These are phyloP conservation scores for Copromyces sp. DNA, from an alignment of 495 filamentous ascomycete genomes.

Conservation along the genomic window DNA sequence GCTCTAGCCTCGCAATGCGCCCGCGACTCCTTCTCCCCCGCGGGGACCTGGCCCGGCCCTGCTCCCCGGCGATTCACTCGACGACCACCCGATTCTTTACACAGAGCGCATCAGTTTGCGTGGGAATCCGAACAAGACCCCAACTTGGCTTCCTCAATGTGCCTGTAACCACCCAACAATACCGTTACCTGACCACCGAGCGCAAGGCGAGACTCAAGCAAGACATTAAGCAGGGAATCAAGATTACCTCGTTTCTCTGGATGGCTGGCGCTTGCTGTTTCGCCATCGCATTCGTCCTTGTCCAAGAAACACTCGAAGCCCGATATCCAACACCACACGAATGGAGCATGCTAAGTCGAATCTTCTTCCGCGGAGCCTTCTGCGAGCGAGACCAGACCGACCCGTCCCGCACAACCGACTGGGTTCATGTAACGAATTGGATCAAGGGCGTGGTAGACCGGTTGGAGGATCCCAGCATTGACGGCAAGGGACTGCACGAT, in stretches of 20 bases:
- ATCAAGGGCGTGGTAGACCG: constrained; percentile 45
- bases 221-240: constrained; percentile 48
- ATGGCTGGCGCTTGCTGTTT: constrained; percentile 41
- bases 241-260: constrained; percentile 49
- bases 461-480: constrained; percentile 52
- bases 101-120: constrained; percentile 14
- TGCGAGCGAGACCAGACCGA: constrained; percentile 45
- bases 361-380: constrained; percentile 48
- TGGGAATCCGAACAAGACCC: constrained; percentile 41
- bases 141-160: constrained; percentile 67
- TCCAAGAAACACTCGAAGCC: constrained; percentile 62
- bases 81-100: constrained; percentile 14
- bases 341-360: constrained; percentile 56
- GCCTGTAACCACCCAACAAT: constrained; percentile 27
- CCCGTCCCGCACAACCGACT: constrained; percentile 46
- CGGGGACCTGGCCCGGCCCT: constrained; percentile 4
- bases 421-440: constrained; percentile 47
- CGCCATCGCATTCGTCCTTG: constrained; percentile 45
- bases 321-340: constrained; percentile 64
- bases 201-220: constrained; percentile 55
- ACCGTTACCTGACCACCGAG: constrained; percentile 69
- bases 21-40: constrained; percentile 16
- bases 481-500: constrained; percentile 54
- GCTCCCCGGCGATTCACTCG: background rate
- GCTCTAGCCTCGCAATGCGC: constrained; percentile 11